Percentiles rank a stretch among this genome's conserved stretches.
phyloP scores from a whole-genome alignment of 352 stramenopile species.

The Pythium scleroteichum region DNA sequence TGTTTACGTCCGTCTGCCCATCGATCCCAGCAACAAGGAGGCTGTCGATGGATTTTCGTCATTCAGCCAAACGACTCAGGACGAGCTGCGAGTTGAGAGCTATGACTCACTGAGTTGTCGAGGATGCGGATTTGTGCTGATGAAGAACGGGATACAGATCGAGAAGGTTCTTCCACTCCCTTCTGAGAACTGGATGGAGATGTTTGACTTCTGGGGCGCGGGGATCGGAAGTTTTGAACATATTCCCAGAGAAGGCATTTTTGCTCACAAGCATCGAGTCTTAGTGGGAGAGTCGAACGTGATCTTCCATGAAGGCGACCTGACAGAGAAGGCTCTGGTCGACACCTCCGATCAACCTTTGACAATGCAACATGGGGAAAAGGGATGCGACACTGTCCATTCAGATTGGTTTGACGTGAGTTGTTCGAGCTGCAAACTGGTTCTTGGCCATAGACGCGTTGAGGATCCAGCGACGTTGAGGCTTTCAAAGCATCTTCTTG shows the following conservation, averaged over 20 bases:
- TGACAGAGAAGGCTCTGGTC: constrained; percentile 17
- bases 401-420: constrained; percentile 38
- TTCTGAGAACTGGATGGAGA: constrained; percentile 85
- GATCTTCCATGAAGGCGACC: constrained; percentile 54
- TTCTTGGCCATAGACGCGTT: constrained; percentile 38
- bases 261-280: constrained; percentile 45
- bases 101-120: constrained; percentile 53
- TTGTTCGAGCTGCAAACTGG: constrained; percentile 43
- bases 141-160: constrained; percentile 26
- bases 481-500: constrained; percentile 64
- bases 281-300: constrained; percentile 70
- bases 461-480: constrained; percentile 51
- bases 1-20: constrained; percentile 63
- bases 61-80: constrained; percentile 49
- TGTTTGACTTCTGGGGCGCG: constrained; percentile 86
- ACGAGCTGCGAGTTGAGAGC: constrained; percentile 43
- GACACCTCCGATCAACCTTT: not conserved
- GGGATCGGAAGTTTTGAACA: constrained; percentile 80
- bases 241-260: constrained; percentile 69
- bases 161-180: constrained; percentile 72
- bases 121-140: constrained; percentile 32
- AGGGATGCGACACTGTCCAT: constrained; percentile 19
- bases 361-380: constrained; percentile 14
- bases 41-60: constrained; percentile 51
- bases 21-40: constrained; percentile 51